phyloP scores from a whole-genome alignment of 2,329 filamentous ascomycete genomes.

The Penicillium aurantiogriseum region DNA sequence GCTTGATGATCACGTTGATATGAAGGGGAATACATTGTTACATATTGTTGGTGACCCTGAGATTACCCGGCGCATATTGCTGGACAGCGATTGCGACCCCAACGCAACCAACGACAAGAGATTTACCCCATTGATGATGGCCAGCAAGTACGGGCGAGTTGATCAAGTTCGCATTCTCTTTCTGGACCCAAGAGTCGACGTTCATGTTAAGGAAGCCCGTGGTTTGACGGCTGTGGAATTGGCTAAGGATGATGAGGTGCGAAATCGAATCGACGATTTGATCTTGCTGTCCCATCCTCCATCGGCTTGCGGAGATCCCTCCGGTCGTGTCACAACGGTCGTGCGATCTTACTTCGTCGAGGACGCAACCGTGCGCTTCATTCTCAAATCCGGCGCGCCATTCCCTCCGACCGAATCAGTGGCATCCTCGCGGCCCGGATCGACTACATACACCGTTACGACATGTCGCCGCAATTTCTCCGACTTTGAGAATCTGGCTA shows the following conservation, averaged over 20 bases:
- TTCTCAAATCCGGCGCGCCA: slow-evolving; percentile 89
- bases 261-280: slow-evolving; percentile 93
- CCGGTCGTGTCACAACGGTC: slow-evolving; percentile 84
- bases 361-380: slow-evolving; percentile 86
- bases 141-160: slow-evolving; percentile 94
- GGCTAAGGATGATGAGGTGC: slow-evolving; percentile 95
- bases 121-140: slow-evolving; percentile 96
- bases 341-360: slow-evolving; percentile 97
- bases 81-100: slow-evolving; percentile 87
- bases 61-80: slow-evolving; percentile 71
- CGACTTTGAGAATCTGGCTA: slow-evolving; percentile 88
- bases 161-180: slow-evolving; percentile 90
- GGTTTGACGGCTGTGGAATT: slow-evolving; percentile 93
- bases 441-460: slow-evolving; percentile 82
- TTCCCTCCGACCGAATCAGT: slow-evolving; percentile 40
- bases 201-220: slow-evolving; percentile 77
- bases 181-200: slow-evolving; percentile 80
- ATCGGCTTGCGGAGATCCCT: slow-evolving; percentile 55
- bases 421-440: slow-evolving; percentile 43
- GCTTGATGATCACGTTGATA: slow-evolving; percentile 87
- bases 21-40: slow-evolving; percentile 89
- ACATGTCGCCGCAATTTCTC: slow-evolving; percentile 83
- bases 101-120: slow-evolving; percentile 94
- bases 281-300: slow-evolving; percentile 71
- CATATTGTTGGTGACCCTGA: slow-evolving; percentile 88